phyloP scores from a whole-genome alignment of 108 stramenopile species.

The Cyclotella choctawhatcheeana region DNA sequence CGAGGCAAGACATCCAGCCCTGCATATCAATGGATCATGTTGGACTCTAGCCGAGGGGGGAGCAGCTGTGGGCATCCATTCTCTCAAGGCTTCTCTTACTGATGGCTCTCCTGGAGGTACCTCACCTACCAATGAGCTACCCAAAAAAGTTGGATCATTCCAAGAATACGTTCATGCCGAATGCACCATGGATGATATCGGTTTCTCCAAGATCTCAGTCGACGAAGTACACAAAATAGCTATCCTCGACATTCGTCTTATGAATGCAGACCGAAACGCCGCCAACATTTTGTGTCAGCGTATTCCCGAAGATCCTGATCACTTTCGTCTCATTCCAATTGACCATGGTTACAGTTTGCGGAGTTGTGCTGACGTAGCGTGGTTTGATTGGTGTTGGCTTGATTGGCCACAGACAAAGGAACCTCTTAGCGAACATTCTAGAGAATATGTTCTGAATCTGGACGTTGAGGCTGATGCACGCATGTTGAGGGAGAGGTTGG shows the following conservation, averaged over 20 bases:
- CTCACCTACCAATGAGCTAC: slow-evolving; percentile 12
- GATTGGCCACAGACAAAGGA: slow-evolving; percentile 95
- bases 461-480: slow-evolving; percentile 81
- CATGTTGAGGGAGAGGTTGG: slow-evolving; percentile 67
- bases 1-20: slow-evolving; percentile 90
- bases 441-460: slow-evolving; percentile 69
- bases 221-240: slow-evolving; percentile 98
- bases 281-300: slow-evolving; percentile 92
- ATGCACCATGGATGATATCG: slow-evolving; percentile 92
- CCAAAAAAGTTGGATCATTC: slow-evolving; percentile 93
- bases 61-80: slow-evolving; percentile 85
- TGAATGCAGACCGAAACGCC: slow-evolving; percentile 97
- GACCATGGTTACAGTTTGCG: slow-evolving; percentile 98
- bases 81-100: slow-evolving; percentile 37
- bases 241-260: slow-evolving; percentile 94
- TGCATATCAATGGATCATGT: slow-evolving; percentile 78
- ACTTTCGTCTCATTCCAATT: slow-evolving; percentile 92
- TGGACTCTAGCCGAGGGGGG: slow-evolving; percentile 79
- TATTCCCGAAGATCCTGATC: slow-evolving; percentile 65
- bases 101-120: background rate
- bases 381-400: slow-evolving; percentile 99
- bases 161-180: slow-evolving; percentile 91
- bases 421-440: slow-evolving; percentile 68
- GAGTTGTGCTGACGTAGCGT: slow-evolving; percentile 91
- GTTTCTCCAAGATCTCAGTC: slow-evolving; percentile 79